Percentiles rank a stretch among this genome's conserved stretches.
Conservation (phyloP, 176 grass and related monocot genomes). For the Carex myosuroides region DNA sequence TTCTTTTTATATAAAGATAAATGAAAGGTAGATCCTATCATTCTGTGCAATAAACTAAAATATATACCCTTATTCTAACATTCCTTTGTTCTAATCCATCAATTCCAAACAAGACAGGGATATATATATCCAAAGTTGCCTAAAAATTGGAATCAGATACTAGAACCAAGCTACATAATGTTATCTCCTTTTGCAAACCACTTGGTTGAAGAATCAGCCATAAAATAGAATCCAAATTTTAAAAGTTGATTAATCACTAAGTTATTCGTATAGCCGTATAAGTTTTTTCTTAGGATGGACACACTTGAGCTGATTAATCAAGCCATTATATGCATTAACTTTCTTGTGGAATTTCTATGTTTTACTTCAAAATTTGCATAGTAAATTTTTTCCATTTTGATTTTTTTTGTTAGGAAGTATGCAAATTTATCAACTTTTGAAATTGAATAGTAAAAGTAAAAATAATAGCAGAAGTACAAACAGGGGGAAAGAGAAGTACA, state of each 20-base stretch:
- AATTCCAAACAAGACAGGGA: conserved; percentile 28
- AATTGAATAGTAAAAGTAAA: not conserved
- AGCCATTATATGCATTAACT: not conserved
- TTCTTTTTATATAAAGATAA: not conserved
- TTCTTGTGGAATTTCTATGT: not conserved
- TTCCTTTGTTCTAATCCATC: conserved; percentile 18
- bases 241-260: conserved; percentile 18
- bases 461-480: not conserved
- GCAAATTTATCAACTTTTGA: not conserved
- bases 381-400: not conserved
- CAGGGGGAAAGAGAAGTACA: no score
- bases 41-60: not conserved
- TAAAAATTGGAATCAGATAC: conserved; percentile 36
- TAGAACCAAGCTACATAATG: conserved; percentile 19
- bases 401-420: not conserved
- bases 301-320: not conserved
- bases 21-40: not conserved
- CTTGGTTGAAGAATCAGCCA: conserved; percentile 30
- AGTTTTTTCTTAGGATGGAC: not conserved
- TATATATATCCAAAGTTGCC: conserved; percentile 22
- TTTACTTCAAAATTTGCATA: not conserved
- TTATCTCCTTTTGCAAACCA: conserved; percentile 22
- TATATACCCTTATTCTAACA: conserved; percentile 8
- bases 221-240: not conserved
- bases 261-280: not conserved